Evolutionary conservation across 2,329 filamentous ascomycete species (phyloP).

Genomic region (Xylaria sp.): DNA sequence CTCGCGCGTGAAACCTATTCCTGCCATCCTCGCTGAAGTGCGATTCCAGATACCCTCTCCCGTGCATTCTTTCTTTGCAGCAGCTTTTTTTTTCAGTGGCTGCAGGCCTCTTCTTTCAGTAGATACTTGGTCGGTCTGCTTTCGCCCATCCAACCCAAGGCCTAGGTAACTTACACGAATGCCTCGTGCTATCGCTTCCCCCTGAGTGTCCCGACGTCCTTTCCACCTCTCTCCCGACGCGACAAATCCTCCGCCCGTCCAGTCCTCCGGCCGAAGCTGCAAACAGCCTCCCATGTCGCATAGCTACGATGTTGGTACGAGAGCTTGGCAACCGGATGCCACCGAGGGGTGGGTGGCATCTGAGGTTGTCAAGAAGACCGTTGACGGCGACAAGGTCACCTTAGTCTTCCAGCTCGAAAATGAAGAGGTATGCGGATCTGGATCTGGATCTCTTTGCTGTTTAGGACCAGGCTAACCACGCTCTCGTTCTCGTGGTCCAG

Average conservation of each 20-base stretch:
- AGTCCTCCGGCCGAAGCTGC: conserved; percentile 10
- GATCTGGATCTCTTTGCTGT: neutral
- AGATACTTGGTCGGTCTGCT: conserved; percentile 25
- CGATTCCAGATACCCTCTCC: conserved; percentile 13
- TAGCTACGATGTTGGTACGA: conserved; percentile 92
- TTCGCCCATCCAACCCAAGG: conserved; percentile 21
- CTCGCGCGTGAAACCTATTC: neutral
- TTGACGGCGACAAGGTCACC: conserved; percentile 83
- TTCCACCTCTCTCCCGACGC: conserved; percentile 21
- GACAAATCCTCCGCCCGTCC: conserved; percentile 14
- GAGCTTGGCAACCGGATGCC: conserved; percentile 96
- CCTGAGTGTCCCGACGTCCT: conserved; percentile 25
- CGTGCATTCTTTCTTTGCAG: conserved; percentile 1
- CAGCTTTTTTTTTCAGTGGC: conserved; percentile 7
- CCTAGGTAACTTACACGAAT: conserved; percentile 29
- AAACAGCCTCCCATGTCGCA: conserved; percentile 72
- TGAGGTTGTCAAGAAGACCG: conserved; percentile 83
- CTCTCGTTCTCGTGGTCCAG: conserved; percentile 48
- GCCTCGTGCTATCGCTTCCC: conserved; percentile 33
- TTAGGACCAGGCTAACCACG: conserved; percentile 18
- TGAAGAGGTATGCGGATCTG: conserved; percentile 70
- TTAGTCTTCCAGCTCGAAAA: conserved; percentile 89
- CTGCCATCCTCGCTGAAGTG: neutral
- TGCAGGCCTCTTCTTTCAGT: conserved; percentile 22
- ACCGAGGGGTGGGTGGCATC: conserved; percentile 98